Base-by-base conservation (phyloP, 2,329 filamentous ascomycete genomes). In the Fusarium hostae region DNA sequence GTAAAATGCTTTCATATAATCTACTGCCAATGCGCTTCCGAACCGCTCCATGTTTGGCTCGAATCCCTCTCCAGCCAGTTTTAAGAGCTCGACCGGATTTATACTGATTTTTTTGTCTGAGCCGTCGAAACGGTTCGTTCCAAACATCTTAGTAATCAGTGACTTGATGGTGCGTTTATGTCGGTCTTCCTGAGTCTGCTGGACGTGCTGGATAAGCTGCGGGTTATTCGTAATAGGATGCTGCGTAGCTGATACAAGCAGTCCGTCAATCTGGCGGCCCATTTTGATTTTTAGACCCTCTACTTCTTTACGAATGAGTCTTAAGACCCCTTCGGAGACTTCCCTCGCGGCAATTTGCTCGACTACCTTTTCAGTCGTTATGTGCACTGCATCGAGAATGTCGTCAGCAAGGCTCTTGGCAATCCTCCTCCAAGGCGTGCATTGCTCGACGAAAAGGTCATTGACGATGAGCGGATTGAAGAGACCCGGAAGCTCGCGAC, bases 381-480 rank as follows among this genome's bases (percentile, higher is more conserved):
- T 41, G 22, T 12, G 72, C 68, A 6, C 59, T 58, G 66, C 66
- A 1, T 56, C 40, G 65, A 74, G 73, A 5, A 75, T 63, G 2
- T 32, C 47, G 3, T 64, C 56, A 1, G 78, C 54, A 40, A 74
- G 68, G 2, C 18, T 11, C 18, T 43, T 76, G 1, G 85, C 86
- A 30, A 88, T 82, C 0, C 61, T 34, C 44, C 83, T 77, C 90
- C 89, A 92, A 0, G 84, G 85, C 10, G 71, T 59, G 1, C 85
- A 89, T 63, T 92, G 89, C 48, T 90, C 84, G 24, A 80, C 80
- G 74, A 92, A 92, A 0, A 93, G 76, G 26, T 91, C 86, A 0
- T 81, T 80, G 1, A 92, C 83, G 13, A 92, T 80, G 58, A 88
- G 76, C 0, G 89, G 86, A 65, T 90, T 90, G 77, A 89, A 91